phyloP scores from a whole-genome alignment of 345 rosid species.

The Syzygium oleosum region DNA sequence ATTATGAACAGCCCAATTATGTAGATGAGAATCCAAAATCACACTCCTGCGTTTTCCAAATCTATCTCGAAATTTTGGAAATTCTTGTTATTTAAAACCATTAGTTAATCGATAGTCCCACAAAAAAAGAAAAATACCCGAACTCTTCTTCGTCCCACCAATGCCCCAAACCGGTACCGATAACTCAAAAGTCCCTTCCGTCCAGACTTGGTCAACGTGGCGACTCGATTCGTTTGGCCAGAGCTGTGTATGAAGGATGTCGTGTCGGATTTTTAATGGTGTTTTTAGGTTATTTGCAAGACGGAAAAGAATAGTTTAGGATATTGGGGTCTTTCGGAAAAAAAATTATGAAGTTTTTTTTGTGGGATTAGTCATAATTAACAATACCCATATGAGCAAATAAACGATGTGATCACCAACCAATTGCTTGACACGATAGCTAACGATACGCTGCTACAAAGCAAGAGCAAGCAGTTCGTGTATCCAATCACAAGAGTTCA shows the following conservation, averaged over 20 bases:
- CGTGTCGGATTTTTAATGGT: background rate
- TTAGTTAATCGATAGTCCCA: background rate
- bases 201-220: too few species aligned
- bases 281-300: background rate
- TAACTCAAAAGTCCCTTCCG: too few species aligned
- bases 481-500: background rate
- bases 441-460: too few species aligned
- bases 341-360: too few species aligned
- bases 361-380: too few species aligned
- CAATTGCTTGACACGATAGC: too few species aligned
- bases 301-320: too few species aligned
- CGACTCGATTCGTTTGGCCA: background rate
- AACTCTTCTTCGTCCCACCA: background rate
- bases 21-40: background rate
- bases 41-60: background rate
- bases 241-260: background rate
- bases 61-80: background rate
- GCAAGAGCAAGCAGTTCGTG: background rate
- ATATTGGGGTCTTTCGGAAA: too few species aligned
- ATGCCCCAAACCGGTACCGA: background rate
- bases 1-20: background rate
- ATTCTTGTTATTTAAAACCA: background rate
- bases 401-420: background rate
- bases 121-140: background rate
- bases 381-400: background rate